Evolutionary conservation across 148 eudicot genomes (phyloP).

Genomic region (Euryodendron excelsum): DNA sequence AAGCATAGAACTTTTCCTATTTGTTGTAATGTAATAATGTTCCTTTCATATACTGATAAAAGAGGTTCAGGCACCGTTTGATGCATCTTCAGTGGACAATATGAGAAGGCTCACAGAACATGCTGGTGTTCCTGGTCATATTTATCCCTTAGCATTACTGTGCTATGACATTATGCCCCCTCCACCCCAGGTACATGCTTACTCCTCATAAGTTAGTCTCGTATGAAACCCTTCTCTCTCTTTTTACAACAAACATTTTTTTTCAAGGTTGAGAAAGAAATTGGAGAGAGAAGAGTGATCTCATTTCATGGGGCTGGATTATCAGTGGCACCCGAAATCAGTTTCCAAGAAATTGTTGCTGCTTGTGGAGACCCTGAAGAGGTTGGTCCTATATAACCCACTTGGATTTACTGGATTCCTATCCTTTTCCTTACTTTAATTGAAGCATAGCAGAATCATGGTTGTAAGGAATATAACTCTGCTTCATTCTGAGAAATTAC

Average conservation of each 20-base stretch:
- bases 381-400: too few species aligned
- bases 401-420: too few species aligned
- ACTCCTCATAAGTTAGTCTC: constrained; percentile 9
- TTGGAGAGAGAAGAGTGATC: constrained; percentile 87
- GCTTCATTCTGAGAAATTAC: neutral
- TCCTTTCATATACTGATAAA: constrained; percentile 37
- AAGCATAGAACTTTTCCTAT: neutral
- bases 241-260: neutral
- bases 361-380: constrained; percentile 54
- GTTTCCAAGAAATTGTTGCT: constrained; percentile 44
- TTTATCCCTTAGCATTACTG: constrained; percentile 73
- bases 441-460: neutral
- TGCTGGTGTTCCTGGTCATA: constrained; percentile 87
- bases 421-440: constrained; percentile 1
- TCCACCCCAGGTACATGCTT: constrained; percentile 64
- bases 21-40: constrained; percentile 7
- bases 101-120: constrained; percentile 89
- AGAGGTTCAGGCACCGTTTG: constrained; percentile 84
- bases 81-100: constrained; percentile 74
- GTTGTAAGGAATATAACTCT: neutral
- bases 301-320: constrained; percentile 81
- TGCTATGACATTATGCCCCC: constrained; percentile 99
- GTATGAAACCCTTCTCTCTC: constrained; percentile 2
- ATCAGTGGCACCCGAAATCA: constrained; percentile 61
- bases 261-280: constrained; percentile 87